Base-by-base conservation (phyloP, 2,329 filamentous ascomycete genomes). In the Pseudocercospora macadamiae region DNA sequence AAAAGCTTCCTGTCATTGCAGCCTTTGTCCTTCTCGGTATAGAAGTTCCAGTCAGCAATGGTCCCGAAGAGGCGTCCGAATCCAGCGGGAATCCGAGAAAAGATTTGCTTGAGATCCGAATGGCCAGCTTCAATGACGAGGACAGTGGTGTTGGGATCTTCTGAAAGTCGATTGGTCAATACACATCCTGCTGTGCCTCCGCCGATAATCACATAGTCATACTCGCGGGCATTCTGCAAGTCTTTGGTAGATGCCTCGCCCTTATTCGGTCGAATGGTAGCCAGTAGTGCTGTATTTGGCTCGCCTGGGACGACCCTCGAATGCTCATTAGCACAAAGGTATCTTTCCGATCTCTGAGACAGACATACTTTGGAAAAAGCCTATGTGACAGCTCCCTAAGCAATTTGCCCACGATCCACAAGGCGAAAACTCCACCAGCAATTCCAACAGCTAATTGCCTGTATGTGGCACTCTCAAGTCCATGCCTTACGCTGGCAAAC, bases 131-230 rank as follows among this genome's bases (percentile, higher is more conserved):
- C 70, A 8, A 71, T 60, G 30, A 69, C 65, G 10, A 66, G 62
- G 8, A 72, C 69, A 9, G 61, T 66, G 34, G 63, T 54, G 42
- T 64, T 60, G 8, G 68, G 64, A 53, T 72, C 58, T 36, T 71
- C 67, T 14, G 65, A 67, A 2, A 73, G 57, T 23, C 70, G 64
- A 45, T 63, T 65, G 0, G 70, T 70, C n/a, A 72, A 64, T n/a
- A 68, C 66, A 16, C 68, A 65, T 23, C 70, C 70, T 39, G 67
- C 68, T 9, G 69, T 67, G 4, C 70, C 69, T 18, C 64, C 65
- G 5, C 70, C 70, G 21, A 71, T 59, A 10, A 71, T 63, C 19
- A 72, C 52, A 32, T 68, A 72, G 63, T 71, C 70, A 52, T 67
- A 69, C n/a, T 62, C 49, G 21, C 37, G 49, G n/a, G 56, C 51